phyloP scores from a whole-genome alignment of 192 early-diverging fungal genomes.

The Linnemannia elongata region DNA sequence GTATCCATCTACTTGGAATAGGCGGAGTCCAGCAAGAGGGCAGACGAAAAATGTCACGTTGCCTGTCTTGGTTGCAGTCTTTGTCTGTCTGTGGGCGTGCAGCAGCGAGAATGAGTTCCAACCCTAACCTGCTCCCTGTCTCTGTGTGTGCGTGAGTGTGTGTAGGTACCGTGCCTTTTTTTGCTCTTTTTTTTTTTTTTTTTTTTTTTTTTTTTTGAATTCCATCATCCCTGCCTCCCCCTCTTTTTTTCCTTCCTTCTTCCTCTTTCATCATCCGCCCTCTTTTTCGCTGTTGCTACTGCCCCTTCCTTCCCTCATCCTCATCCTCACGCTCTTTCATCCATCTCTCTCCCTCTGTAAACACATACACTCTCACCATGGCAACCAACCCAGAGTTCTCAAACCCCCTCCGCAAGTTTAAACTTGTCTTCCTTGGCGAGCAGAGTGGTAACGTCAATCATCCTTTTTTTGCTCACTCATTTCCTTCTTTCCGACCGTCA shows the following conservation, averaged over 20 bases:
- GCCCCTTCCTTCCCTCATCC: not conserved
- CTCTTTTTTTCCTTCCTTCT: not conserved
- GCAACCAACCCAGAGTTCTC: constrained; percentile 59
- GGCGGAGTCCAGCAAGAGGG: too few species aligned
- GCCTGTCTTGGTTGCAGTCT: too few species aligned
- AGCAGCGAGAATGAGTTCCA: too few species aligned
- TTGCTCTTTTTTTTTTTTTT: not conserved
- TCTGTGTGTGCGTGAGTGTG: too few species aligned
- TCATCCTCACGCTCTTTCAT: not conserved
- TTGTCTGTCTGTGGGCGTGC: too few species aligned
- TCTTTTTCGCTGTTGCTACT: not conserved
- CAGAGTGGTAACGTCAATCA: constrained; percentile 87
- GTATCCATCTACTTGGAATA: too few species aligned
- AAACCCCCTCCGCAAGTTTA: constrained; percentile 90
- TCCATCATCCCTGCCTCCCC: not conserved
- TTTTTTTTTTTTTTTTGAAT: not conserved
- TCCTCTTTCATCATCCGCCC: constrained; percentile 1
- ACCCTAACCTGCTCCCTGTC: too few species aligned
- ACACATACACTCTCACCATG: constrained; percentile 12
- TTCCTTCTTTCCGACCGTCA: not conserved
- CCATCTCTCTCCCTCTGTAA: not conserved
- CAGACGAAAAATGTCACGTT: too few species aligned
- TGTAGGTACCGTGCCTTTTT: too few species aligned
- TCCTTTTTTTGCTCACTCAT: not conserved
- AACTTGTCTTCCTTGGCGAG: constrained; percentile 99